Evolutionary conservation across 2,329 filamentous ascomycete genomes (phyloP), one percentile per base, ranked within the genome.

Genomic region (Teratosphaeria destructans): DNA sequence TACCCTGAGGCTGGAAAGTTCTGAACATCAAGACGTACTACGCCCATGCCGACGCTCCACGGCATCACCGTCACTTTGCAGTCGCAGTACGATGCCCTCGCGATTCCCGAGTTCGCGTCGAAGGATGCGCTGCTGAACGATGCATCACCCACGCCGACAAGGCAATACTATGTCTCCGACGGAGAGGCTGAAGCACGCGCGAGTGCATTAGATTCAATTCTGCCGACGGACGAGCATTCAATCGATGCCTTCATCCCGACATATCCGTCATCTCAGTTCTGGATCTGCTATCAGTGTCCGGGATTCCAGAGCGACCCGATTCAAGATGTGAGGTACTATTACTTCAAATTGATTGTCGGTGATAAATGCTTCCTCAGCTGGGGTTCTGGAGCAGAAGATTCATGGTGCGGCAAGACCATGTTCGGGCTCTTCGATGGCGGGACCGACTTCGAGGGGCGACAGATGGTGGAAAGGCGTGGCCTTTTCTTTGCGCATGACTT

Each of bases 331-430:
- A 63, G 57, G 11, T 71, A 64, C 61, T 78, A 75, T 60, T 73
- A 78, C 61, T 80, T 80, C 73, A 79, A 79, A 64, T 67, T 79
- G 34, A 74, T 74, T 62, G 67, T 78, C 61, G 70, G 76, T 39
- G 72, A 70, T 16, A 64, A 65, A 29, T 69, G 71, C 34, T 63
- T 78, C 14, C 66, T 77, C 10, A 78, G 69, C 61, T 81, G 78
- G 78, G 73, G 74, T 2, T 72, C 71, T 1, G 76, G 76, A 2
- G 72, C 72, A 55, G 69, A 74, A 16, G 71, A 79, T 12, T 65
- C 65, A 3, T 79, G 73, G 71, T 68, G 65, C 19, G 78, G 78
- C 0, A 77, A 76, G 63, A 74, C 73, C 0, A 73, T 78, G 69
- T 79, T 76, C 64, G 76, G 70, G 3, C 63, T 79, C 6, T 78